Base-by-base conservation (phyloP, 192 early-diverging fungal genomes). In the Chytriomyces confervae region DNA sequence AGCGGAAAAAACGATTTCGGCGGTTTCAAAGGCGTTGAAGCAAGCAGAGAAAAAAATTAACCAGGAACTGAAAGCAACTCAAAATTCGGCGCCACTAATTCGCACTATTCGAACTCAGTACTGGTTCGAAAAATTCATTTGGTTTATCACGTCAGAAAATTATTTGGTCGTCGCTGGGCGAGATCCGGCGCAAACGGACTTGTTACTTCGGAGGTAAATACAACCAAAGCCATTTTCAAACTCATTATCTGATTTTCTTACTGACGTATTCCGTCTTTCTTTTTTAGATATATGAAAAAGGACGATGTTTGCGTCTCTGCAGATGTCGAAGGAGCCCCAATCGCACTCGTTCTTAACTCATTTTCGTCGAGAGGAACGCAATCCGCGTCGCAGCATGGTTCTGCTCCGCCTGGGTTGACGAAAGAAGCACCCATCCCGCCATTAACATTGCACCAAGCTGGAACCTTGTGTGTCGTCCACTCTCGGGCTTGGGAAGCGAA, bases 91-190 rank as follows among this genome's bases (percentile, higher is more conserved):
- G 0, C 86, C 91, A 0, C 90, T 89, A 6, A 96, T 96, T 67
- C 91, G 88, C 53, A 92, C 95, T 77, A 90, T 92, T 69, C 94
- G 98, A 73, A 96, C 95, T 71, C 94, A 95, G 16, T 93, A 91
- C 50, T 99, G 97, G 97, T 99, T 99, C 84, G 98, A 99, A 83
- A 97, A 96, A 85, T 99, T 98, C 73, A 74, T 94, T 44, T 98
- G 97, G 97, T 98, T 96, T 72, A 84, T 98, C 24, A 92, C 93
- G 18, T 91, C 92, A 0, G 98, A 99, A 69, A 96, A 96, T 77
- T 95, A 95, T 76, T 82, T 99, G 62, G 89, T 99, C 27, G 87
- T 99, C 76, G 95, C 95, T 43, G 98, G 97, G 24, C 89, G 91
- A 20, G 98, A 99, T 77, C 92, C 93, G 79, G 88, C 89, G 69